A percentile compares a stretch with the other conserved stretches of the same genome.
phyloP scores from a whole-genome alignment of 2,329 filamentous ascomycete genomes.

The Bipolaris oryzae region DNA sequence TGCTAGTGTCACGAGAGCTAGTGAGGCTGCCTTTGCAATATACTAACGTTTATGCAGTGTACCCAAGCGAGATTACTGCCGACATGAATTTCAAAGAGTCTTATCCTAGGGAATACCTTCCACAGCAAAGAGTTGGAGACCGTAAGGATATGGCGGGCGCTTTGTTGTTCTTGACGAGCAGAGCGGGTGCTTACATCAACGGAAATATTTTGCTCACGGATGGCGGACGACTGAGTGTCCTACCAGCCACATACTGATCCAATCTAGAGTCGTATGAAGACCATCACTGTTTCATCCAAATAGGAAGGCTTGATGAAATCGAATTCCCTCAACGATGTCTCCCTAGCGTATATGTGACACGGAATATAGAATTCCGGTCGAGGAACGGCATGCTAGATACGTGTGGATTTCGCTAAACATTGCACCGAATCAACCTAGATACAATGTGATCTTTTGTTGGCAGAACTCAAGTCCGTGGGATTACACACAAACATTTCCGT shows the following conservation, averaged over 20 bases:
- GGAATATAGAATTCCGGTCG: too few species aligned
- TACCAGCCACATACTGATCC: constrained; percentile 20
- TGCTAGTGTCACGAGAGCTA: neutral
- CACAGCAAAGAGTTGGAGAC: constrained; percentile 44
- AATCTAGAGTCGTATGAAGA: too few species aligned
- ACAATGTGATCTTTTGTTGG: too few species aligned
- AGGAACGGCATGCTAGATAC: too few species aligned
- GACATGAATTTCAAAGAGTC: neutral
- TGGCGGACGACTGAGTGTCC: constrained; percentile 19
- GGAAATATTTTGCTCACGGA: constrained; percentile 21
- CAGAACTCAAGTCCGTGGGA: too few species aligned
- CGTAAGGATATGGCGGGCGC: constrained; percentile 53
- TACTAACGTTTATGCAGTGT: constrained; percentile 10
- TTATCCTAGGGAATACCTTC: constrained; percentile 14
- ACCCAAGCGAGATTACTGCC: constrained; percentile 22
- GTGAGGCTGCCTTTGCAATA: neutral
- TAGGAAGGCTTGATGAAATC: too few species aligned
- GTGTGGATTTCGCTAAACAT: too few species aligned
- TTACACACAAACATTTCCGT: too few species aligned
- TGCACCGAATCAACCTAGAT: too few species aligned
- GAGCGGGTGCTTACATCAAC: constrained; percentile 49
- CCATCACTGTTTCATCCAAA: too few species aligned
- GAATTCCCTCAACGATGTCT: too few species aligned
- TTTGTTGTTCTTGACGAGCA: constrained; percentile 52
- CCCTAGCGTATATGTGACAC: too few species aligned